phyloP scores from a whole-genome alignment of 495 filamentous ascomycete genomes.

The Penicillium paradoxum region DNA sequence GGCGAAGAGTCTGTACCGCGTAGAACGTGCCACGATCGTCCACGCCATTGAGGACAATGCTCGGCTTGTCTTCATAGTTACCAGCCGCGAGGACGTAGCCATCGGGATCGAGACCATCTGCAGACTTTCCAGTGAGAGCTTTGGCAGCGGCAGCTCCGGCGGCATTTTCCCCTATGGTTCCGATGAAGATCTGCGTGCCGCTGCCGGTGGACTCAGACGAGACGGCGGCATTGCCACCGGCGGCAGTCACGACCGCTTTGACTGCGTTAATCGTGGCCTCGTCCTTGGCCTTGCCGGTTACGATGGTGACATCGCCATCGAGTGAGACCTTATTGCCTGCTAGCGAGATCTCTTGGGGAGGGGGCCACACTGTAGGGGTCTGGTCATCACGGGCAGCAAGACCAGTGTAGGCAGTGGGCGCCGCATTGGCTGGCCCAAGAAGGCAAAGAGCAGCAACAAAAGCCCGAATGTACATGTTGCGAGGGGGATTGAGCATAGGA shows the following conservation, averaged over 20 bases:
- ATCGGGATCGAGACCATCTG: constrained; percentile 9
- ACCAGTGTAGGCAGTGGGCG: neutral
- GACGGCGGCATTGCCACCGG: constrained; percentile 4
- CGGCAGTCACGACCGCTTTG: constrained; percentile 6
- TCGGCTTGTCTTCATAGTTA: constrained; percentile 5
- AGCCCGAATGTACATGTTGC: constrained; percentile 4
- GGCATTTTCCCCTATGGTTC: constrained; percentile 2
- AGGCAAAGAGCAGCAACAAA: constrained; percentile 6
- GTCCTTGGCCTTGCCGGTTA: constrained; percentile 11
- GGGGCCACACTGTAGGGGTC: constrained; percentile 1
- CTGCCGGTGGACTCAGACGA: constrained; percentile 3
- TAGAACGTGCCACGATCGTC: constrained; percentile 16
- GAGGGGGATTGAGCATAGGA: constrained; percentile 3
- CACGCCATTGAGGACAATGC: constrained; percentile 15
- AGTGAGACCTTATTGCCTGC: constrained; percentile 5
- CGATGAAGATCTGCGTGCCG: constrained; percentile 14
- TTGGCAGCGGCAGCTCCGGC: constrained; percentile 3
- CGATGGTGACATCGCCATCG: constrained; percentile 5
- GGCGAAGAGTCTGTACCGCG: constrained; percentile 16
- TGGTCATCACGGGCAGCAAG: neutral
- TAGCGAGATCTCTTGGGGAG: constrained; percentile 9
- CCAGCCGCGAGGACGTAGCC: constrained; percentile 14
- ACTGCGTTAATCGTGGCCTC: constrained; percentile 9
- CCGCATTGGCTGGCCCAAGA: constrained; percentile 6
- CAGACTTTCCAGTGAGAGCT: constrained; percentile 8